Evolutionary conservation across 768 basidiomycete genomes (phyloP).

Genomic region (Phylloporus arenicola): DNA sequence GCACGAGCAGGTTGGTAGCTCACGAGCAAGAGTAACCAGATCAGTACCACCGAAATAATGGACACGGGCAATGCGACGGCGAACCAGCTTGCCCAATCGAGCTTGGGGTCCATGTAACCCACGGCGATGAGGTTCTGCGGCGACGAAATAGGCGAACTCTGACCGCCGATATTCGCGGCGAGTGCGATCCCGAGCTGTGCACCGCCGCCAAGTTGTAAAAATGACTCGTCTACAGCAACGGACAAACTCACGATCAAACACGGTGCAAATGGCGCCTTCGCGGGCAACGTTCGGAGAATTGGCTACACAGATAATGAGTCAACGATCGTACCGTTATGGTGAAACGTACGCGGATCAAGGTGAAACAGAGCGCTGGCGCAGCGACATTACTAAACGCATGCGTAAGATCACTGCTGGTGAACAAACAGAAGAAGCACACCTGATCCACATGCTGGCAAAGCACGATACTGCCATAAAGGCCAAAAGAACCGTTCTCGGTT

Average conservation of each 20-base stretch:
- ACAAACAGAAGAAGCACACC: conserved; percentile 38
- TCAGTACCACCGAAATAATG: conserved; percentile 74
- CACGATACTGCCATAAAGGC: conserved; percentile 96
- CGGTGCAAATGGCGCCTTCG: conserved; percentile 80
- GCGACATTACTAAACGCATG: conserved; percentile 74
- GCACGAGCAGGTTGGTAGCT: conserved; percentile 72
- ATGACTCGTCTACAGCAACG: background rate
- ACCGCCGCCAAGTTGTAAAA: background rate
- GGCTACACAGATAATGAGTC: conserved; percentile 49
- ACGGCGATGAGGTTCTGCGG: conserved; percentile 97
- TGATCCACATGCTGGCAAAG: conserved; percentile 99
- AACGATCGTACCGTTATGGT: background rate
- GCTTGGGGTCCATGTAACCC: conserved; percentile 72
- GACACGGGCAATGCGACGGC: conserved; percentile 91
- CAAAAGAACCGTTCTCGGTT: conserved; percentile 80
- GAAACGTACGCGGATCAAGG: conserved; percentile 76
- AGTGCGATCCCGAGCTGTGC: conserved; percentile 88
- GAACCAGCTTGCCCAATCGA: conserved; percentile 94
- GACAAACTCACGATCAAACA: conserved; percentile 73
- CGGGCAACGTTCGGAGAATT: conserved; percentile 85
- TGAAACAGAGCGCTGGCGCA: conserved; percentile 95
- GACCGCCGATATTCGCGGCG: conserved; percentile 97
- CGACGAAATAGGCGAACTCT: conserved; percentile 95
- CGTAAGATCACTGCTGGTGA: conserved; percentile 3
- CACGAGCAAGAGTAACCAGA: conserved; percentile 85